A percentile compares a stretch with the other conserved stretches of the same genome.
Conservation (phyloP, 2,329 filamentous ascomycete species). For the Fusarium camptoceras region DNA sequence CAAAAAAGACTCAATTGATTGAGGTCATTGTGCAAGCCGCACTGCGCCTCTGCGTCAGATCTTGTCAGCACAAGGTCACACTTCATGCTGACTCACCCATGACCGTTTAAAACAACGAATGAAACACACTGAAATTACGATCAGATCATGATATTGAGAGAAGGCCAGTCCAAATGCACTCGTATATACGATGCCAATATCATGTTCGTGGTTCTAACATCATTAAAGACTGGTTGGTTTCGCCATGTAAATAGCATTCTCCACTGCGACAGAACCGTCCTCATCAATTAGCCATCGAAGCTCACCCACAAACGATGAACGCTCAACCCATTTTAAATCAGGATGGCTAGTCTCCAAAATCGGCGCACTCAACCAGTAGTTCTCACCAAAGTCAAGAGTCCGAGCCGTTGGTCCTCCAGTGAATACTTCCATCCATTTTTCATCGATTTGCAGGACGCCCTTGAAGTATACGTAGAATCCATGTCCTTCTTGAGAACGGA, state of each 20-base stretch:
- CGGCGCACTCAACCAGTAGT: slow-evolving; percentile 4
- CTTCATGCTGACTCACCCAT: neutral
- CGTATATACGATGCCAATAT: too few relatives aligned
- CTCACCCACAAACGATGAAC: slow-evolving; percentile 9
- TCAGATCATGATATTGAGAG: too few relatives aligned
- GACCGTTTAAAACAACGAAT: neutral
- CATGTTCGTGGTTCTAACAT: fast-evolving
- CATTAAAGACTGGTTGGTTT: neutral
- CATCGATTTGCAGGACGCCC: slow-evolving; percentile 1
- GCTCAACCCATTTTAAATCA: slow-evolving; percentile 8
- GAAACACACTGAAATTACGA: neutral
- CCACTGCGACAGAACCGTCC: neutral
- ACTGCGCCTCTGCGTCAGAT: neutral
- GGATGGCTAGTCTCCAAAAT: neutral
- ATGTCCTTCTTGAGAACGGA: neutral
- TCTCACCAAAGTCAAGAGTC: slow-evolving; percentile 15
- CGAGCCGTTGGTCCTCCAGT: neutral
- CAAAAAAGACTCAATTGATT: neutral
- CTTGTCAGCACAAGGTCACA: neutral
- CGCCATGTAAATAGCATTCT: slow-evolving; percentile 12
- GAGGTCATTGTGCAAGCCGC: neutral
- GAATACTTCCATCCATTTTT: slow-evolving; percentile 21
- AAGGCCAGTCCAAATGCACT: too few relatives aligned
- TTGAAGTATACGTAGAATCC: neutral
- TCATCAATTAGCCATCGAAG: neutral